Conservation (phyloP, 2,329 filamentous ascomycete species). For the Aciculosporium take region DNA sequence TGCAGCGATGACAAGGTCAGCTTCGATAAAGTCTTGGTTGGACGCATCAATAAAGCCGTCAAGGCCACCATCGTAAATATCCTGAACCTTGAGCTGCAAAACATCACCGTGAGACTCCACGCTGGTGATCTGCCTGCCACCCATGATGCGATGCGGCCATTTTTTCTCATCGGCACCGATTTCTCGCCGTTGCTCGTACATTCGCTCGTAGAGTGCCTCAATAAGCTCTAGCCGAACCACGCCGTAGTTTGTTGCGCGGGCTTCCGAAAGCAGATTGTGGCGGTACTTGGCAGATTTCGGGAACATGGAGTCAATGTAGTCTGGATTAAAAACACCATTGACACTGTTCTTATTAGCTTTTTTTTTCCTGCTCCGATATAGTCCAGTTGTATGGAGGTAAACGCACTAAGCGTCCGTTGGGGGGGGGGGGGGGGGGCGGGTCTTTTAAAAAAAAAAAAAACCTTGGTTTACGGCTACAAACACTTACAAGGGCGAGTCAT, state of each 20-base stretch:
- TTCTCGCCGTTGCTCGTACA: slow-evolving; percentile 72
- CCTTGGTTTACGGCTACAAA: neutral
- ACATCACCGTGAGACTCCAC: slow-evolving; percentile 38
- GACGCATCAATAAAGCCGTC: slow-evolving; percentile 24
- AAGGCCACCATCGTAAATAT: slow-evolving; percentile 23
- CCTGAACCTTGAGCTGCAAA: slow-evolving; percentile 46
- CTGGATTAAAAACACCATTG: slow-evolving; percentile 92
- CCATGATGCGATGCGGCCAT: slow-evolving; percentile 74
- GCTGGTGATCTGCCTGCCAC: slow-evolving; percentile 49
- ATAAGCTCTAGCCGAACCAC: slow-evolving; percentile 86
- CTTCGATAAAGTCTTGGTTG: slow-evolving; percentile 50
- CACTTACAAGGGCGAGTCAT: slow-evolving; percentile 87
- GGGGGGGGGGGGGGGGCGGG: no score
- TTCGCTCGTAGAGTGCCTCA: slow-evolving; percentile 71
- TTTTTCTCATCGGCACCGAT: slow-evolving; percentile 51
- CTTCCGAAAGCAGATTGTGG: slow-evolving; percentile 44
- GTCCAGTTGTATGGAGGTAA: neutral
- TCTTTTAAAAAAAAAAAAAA: no score
- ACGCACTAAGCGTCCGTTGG: neutral
- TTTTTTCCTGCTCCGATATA: neutral
- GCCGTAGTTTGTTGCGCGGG: slow-evolving; percentile 83
- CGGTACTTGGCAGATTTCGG: slow-evolving; percentile 50
- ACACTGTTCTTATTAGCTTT: slow-evolving; percentile 38
- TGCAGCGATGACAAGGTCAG: slow-evolving; percentile 71
- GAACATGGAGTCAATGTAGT: slow-evolving; percentile 66